phyloP scores from a whole-genome alignment of 495 filamentous ascomycete genomes.

The Sordaria brevicollis region DNA sequence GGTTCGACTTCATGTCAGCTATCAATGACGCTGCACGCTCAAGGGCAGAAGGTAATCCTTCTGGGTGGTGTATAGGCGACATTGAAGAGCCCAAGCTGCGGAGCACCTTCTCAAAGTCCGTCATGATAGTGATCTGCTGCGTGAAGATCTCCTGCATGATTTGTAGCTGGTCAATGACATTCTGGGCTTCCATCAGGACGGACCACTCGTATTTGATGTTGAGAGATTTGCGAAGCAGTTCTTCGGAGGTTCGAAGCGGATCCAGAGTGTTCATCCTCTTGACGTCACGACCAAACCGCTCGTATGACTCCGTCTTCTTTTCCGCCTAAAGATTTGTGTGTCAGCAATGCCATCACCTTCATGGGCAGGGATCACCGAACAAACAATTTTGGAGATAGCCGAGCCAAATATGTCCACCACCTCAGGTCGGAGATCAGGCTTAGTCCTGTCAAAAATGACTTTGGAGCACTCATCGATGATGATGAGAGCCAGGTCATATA shows the following conservation, averaged over 20 bases:
- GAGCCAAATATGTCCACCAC: slow-evolving; percentile 65
- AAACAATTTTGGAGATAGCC: slow-evolving; percentile 27
- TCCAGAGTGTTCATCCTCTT: slow-evolving; percentile 22
- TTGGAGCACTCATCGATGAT: slow-evolving; percentile 17
- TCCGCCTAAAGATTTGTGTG: slow-evolving; percentile 6
- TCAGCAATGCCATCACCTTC: not conserved
- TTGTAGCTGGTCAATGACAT: slow-evolving; percentile 27
- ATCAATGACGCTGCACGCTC: slow-evolving; percentile 9
- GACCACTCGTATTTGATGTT: slow-evolving; percentile 61
- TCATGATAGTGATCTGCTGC: slow-evolving; percentile 48
- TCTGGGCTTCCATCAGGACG: slow-evolving; percentile 55
- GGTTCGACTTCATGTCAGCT: slow-evolving; percentile 15
- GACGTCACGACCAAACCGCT: slow-evolving; percentile 14
- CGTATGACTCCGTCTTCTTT: slow-evolving; percentile 18
- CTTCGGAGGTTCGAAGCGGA: slow-evolving; percentile 21
- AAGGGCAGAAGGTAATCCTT: slow-evolving; percentile 1
- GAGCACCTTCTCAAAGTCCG: slow-evolving; percentile 46
- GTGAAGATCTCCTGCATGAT: slow-evolving; percentile 67
- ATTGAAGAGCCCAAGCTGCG: slow-evolving; percentile 2
- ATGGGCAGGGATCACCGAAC: not conserved
- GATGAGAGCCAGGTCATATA: slow-evolving; percentile 55
- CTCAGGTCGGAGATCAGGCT: slow-evolving; percentile 49
- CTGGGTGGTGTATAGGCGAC: not conserved
- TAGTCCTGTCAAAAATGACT: slow-evolving; percentile 49
- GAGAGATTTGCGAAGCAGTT: slow-evolving; percentile 41